Conservation (phyloP, 257 asterid genomes). For the Fraxinus cuspidata region DNA sequence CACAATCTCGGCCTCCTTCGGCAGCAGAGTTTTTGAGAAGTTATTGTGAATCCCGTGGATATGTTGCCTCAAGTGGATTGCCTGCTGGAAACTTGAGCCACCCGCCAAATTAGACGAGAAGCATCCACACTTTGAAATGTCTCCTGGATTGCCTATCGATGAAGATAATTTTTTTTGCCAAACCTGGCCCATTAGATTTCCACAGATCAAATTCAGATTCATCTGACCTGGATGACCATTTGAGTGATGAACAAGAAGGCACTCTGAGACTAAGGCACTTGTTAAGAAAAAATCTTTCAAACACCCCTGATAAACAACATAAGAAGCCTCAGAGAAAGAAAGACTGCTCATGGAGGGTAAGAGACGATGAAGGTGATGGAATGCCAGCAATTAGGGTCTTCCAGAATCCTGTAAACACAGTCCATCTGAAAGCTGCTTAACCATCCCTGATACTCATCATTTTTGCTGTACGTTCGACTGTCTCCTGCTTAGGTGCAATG, state of each 20-base stretch:
- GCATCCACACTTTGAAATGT: slow-evolving; percentile 72
- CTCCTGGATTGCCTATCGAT: slow-evolving; percentile 50
- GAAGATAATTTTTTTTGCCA: slow-evolving; percentile 31
- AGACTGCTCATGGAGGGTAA: slow-evolving; percentile 80
- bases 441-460: too few relatives aligned
- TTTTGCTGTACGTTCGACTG: too few relatives aligned
- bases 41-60: slow-evolving; percentile 75
- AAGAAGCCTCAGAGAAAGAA: slow-evolving; percentile 84
- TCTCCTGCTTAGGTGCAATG: too few relatives aligned
- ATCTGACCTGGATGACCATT: slow-evolving; percentile 32
- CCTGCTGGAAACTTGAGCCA: slow-evolving; percentile 93
- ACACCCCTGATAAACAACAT: slow-evolving; percentile 75
- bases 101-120: slow-evolving; percentile 87
- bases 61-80: slow-evolving; percentile 81
- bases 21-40: slow-evolving; percentile 72
- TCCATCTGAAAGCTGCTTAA: slow-evolving; percentile 42
- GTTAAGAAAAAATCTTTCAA: slow-evolving; percentile 39
- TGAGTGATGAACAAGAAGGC: slow-evolving; percentile 31
- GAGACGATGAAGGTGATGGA: slow-evolving; percentile 61
- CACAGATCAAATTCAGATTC: slow-evolving; percentile 32
- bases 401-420: slow-evolving; percentile 63
- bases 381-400: slow-evolving; percentile 77
- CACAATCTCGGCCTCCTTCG: slow-evolving; percentile 66
- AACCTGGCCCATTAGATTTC: slow-evolving; percentile 25
- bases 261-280: slow-evolving; percentile 26